These are phyloP conservation scores for Fonsecaea monophora DNA, from an alignment of 2,329 filamentous ascomycete species.

Conservation along the genomic window DNA sequence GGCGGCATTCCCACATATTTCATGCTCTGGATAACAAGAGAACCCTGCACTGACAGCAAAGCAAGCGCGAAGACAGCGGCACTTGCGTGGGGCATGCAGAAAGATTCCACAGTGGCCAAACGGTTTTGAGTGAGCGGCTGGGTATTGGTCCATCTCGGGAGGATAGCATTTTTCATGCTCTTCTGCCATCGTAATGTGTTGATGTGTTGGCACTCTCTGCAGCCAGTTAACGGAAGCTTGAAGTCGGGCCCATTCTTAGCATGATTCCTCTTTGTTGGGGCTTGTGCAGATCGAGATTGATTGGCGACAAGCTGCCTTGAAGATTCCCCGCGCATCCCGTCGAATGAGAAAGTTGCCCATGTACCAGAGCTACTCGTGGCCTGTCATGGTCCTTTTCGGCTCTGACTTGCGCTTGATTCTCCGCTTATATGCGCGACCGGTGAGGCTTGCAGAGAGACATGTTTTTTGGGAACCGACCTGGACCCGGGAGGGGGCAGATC, in stretches of 20 bases:
- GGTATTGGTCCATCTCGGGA: conserved; percentile 36
- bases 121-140: conserved; percentile 29
- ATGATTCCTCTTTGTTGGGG: conserved; percentile 28
- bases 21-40: conserved; percentile 25
- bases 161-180: conserved; percentile 28
- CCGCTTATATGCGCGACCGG: conserved; percentile 33
- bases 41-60: conserved; percentile 41
- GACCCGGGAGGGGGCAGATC: background rate
- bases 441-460: conserved; percentile 25
- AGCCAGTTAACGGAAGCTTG: conserved; percentile 38
- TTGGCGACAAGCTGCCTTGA: conserved; percentile 26
- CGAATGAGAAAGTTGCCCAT: conserved; percentile 14
- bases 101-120: conserved; percentile 41
- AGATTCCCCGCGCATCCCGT: conserved; percentile 28
- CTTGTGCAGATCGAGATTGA: conserved; percentile 37
- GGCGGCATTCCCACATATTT: conserved; percentile 31
- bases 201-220: conserved; percentile 41
- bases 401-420: conserved; percentile 26
- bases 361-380: conserved; percentile 14
- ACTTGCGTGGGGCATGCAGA: conserved; percentile 38
- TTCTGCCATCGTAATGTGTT: conserved; percentile 39
- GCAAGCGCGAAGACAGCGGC: conserved; percentile 38
- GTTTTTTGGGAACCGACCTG: background rate
- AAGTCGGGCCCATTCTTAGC: conserved; percentile 36
- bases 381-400: conserved; percentile 11